Base-by-base conservation (phyloP, 768 basidiomycete species). In the Termitomyces sp. region DNA sequence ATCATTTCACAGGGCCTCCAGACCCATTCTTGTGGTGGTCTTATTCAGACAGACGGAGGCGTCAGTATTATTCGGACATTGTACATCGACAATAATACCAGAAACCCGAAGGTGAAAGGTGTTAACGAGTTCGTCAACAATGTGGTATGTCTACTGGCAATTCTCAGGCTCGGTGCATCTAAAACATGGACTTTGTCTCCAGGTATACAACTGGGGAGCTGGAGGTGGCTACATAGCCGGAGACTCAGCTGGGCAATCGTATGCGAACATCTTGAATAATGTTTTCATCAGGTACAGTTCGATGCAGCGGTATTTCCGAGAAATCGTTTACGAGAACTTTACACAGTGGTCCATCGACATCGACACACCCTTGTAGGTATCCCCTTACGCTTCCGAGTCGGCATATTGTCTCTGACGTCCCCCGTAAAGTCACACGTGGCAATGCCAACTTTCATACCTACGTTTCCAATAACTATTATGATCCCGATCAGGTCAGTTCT, bases 101-200 rank as follows among this genome's bases (percentile, higher is more conserved):
- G 75, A 45, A 76, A 76, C 56, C 75, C 75, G 15, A 76, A 76
- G 51, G 75, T 76, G 28, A 76, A 76, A 51, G 75, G 75, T 9
- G 70, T 74, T 38, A 76, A 76, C 45, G 75, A 75, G 38, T 76
- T 74, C 58, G 68, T 74, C 3, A 76, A 76, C 48, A 76, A 75
- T 55, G 74, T 76, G 33, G 75, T 76, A 62, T 45, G 69, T 65
- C 54, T 22, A 36, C 15, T 5, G 35, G 7, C 9, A 36, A 13
- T 42, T 40, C 6, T 24, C 24, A 45, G 54, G 18, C 22, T 39
- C 4, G 24, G n/a, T 35, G 4, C 11, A 24, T 20, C 2, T 44
- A 35, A 35, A 20, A 12, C n/a, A 20, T 54, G n/a, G 24, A 45
- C n/a, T 49, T 38, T 20, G n/a, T 40, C 46, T 50, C 28, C n/a